A percentile compares a stretch with the other conserved stretches of the same genome.
phyloP scores from a whole-genome alignment of 2,329 filamentous ascomycete species.

The Chaetoscypha palmicola region DNA sequence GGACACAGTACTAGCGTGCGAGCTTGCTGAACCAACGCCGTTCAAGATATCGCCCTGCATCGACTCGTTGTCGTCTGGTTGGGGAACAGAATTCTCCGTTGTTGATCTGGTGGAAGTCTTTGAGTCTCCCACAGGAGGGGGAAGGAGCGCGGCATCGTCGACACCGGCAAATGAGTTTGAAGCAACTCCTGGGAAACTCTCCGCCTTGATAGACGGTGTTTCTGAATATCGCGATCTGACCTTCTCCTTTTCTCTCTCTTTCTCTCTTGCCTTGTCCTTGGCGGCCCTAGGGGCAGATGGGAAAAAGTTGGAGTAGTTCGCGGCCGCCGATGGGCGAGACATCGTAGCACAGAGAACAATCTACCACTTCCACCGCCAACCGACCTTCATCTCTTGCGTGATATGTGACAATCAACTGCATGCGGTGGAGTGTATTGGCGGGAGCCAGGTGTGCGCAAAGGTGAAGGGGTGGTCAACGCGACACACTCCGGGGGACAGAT shows the following conservation, averaged over 20 bases:
- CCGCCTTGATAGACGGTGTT: conserved; percentile 26
- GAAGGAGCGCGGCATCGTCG: conserved; percentile 29
- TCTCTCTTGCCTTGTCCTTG: conserved; percentile 51
- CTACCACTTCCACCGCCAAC: conserved; percentile 28
- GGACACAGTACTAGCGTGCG: conserved; percentile 61
- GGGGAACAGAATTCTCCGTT: conserved; percentile 20
- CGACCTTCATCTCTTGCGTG: conserved; percentile 28
- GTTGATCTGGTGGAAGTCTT: conserved; percentile 9
- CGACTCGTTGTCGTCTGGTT: conserved; percentile 50
- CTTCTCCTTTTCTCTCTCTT: conserved; percentile 57
- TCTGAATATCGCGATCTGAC: conserved; percentile 37
- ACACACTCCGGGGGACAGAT: conserved; percentile 16
- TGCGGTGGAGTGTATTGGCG: conserved; percentile 22
- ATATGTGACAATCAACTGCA: conserved; percentile 22
- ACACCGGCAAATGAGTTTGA: conserved; percentile 21
- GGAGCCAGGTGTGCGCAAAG: conserved; percentile 20
- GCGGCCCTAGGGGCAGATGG: conserved; percentile 59
- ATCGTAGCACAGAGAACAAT: conserved; percentile 45
- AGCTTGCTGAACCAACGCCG: conserved; percentile 65
- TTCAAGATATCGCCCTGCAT: conserved; percentile 60
- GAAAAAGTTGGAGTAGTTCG: conserved; percentile 83
- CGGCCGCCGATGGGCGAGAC: conserved; percentile 64
- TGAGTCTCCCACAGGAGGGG: conserved; percentile 13
- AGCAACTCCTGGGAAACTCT: conserved; percentile 32
- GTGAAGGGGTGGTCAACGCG: conserved; percentile 17